A percentile compares a stretch with the other conserved stretches of the same genome.
Conservation (phyloP, 331 rosid species). For the Malus hybrid region DNA sequence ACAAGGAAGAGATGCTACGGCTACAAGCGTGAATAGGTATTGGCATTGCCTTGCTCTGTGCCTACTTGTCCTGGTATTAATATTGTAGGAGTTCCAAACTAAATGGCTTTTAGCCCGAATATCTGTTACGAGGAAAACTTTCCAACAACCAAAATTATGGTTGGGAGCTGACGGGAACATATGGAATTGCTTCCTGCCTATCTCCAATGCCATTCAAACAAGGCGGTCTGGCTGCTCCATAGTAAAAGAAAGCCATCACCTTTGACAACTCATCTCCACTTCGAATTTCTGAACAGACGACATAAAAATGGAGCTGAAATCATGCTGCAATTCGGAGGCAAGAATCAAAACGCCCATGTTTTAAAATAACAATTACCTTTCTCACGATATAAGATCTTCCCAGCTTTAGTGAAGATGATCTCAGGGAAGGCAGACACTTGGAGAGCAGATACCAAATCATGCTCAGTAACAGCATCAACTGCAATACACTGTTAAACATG, state of each 20-base stretch:
- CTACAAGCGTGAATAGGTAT: neutral
- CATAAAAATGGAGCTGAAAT: conserved; percentile 7
- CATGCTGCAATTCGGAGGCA: neutral
- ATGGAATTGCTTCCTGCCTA: no score
- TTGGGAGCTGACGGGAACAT: no score
- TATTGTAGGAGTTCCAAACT: neutral
- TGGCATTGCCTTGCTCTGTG: neutral
- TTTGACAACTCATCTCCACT: conserved; percentile 80
- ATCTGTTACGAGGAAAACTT: neutral
- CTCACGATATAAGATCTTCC: conserved; percentile 68
- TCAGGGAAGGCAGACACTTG: conserved; percentile 63
- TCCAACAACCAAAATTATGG: no score
- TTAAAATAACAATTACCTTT: conserved; percentile 40
- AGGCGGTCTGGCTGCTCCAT: conserved; percentile 44
- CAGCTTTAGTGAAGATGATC: conserved; percentile 76
- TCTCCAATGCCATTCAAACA: no score
- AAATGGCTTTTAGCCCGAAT: neutral
- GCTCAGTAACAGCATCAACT: conserved; percentile 78
- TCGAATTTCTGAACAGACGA: conserved; percentile 45
- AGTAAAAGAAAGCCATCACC: conserved; percentile 86
- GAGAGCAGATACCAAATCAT: conserved; percentile 61
- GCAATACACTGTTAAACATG: conserved; percentile 62
- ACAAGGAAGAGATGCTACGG: neutral
- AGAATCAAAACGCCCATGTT: neutral
- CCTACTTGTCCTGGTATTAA: conserved; percentile 12